Conservation (phyloP, 768 basidiomycete species). For the Boletus subcaerulescens region DNA sequence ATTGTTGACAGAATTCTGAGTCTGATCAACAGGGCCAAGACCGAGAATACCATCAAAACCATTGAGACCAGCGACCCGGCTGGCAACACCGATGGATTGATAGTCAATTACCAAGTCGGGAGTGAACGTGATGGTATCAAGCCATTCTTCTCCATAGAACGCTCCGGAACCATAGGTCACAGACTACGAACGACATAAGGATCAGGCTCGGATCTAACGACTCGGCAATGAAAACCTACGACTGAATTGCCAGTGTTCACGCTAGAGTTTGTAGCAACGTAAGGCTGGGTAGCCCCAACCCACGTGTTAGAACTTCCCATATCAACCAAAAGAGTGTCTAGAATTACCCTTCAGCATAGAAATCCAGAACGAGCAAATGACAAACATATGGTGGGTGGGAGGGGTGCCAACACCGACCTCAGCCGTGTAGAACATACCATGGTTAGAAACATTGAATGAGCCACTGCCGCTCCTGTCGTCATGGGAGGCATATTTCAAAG, state of each 20-base stretch:
- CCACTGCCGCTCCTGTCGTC: background rate
- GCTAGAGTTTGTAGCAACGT: slow-evolving; percentile 17
- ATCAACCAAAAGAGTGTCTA: slow-evolving; percentile 31
- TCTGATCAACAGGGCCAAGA: slow-evolving; percentile 35
- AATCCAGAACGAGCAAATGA: background rate
- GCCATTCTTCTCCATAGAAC: slow-evolving; percentile 12
- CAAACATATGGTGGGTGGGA: slow-evolving; percentile 24
- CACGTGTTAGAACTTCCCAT: slow-evolving; percentile 35
- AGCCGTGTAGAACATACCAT: slow-evolving; percentile 27
- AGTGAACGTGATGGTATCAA: slow-evolving; percentile 12
- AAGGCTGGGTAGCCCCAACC: slow-evolving; percentile 26
- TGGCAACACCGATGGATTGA: slow-evolving; percentile 40
- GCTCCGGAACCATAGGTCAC: slow-evolving; percentile 2
- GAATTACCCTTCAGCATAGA: background rate
- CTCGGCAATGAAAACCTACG: slow-evolving; percentile 16
- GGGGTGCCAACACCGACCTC: slow-evolving; percentile 30
- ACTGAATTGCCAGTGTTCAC: slow-evolving; percentile 17
- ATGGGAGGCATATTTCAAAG: background rate
- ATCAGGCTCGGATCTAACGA: background rate
- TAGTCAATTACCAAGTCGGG: background rate
- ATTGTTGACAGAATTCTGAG: slow-evolving; percentile 21
- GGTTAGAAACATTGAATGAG: slow-evolving; percentile 19
- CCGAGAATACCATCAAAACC: slow-evolving; percentile 43
- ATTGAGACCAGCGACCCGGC: background rate
- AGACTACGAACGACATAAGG: background rate